A percentile compares a stretch with the other conserved stretches of the same genome.
Conservation (phyloP, 1,139 yeast species). For the Debaryomyces fabryi region DNA sequence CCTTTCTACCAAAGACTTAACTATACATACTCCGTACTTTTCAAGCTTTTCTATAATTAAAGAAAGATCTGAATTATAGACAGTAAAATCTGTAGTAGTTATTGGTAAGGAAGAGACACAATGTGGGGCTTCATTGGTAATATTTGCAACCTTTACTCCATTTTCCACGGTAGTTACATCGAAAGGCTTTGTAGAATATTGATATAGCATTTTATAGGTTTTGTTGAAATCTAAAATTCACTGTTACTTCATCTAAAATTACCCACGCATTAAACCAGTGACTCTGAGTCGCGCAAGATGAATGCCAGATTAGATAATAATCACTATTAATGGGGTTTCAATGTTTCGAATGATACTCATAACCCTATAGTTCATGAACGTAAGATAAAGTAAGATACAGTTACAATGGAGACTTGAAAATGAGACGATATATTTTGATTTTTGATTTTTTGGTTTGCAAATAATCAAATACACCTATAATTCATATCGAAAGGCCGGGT, state of each 20-base stretch:
- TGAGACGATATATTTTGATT: too few relatives aligned
- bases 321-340: background rate
- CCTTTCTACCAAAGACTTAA: slow-evolving; percentile 17
- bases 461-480: slow-evolving; percentile 1
- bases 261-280: background rate
- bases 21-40: slow-evolving; percentile 24
- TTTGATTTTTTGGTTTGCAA: too few relatives aligned
- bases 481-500: slow-evolving; percentile 17
- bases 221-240: background rate
- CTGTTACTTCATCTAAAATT: background rate
- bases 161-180: background rate
- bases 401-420: too few relatives aligned
- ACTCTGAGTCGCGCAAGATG: background rate
- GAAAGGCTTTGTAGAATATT: background rate
- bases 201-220: background rate
- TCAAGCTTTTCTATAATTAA: slow-evolving; percentile 16
- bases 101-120: background rate
- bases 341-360: too few relatives aligned
- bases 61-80: background rate
- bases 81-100: background rate
- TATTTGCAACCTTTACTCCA: background rate
- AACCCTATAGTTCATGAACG: too few relatives aligned
- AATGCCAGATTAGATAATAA: background rate
- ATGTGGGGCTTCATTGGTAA: background rate
- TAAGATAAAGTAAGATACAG: too few relatives aligned